Base-by-base conservation (phyloP, 1,284 basidiomycete species). In the Malassezia arunalokei region DNA sequence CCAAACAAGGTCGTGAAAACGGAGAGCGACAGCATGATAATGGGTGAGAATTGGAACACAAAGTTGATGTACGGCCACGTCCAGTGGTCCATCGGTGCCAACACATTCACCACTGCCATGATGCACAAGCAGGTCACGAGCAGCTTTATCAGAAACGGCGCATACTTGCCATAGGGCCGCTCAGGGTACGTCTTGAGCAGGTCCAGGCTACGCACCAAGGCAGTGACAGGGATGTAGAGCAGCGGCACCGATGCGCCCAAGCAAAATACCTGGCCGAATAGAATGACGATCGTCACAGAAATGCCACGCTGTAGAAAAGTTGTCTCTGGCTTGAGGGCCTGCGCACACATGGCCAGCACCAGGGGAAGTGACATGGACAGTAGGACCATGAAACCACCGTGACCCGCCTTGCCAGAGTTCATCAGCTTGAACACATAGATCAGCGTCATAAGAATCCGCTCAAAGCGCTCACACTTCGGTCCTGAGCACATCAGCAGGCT, bases 11-110 rank as follows among this genome's bases (percentile, higher is more conserved):
- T 20, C 33, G 20, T n/a, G 39, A 50, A 55, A 7, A 31, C 2
- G 17, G 43, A 29, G 1, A 55, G 43, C 12, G 14, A 6, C 1
- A 50, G 15, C 11, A 55, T 20, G 3, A 39, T 11, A 8, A 50
- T 6, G 7, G 53, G 53, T 43, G 44, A 55, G 35, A 55, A 27
- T 39, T 55, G 53, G 53, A 55, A 55, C 14, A 14, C 31, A 8
- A 43, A 31, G 40, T 55, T 55, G 14, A 30, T 32, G 20, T 14
- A 14, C 15, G 44, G 28, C 40, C 27, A 55, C 37, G 15, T 37
- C 20, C 29, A 35, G 40, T 49, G 48, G 27, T 40, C 30, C 20
- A 20, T 15, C 12, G 53, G 53, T 6, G 50, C 24, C 2, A 46
- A 14, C 35, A 44, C 15, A 9, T 33, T 44, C 8, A 54, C 31